Evolutionary conservation across 306 rosid genomes (phyloP).

Genomic region (Inga leiocalycina): DNA sequence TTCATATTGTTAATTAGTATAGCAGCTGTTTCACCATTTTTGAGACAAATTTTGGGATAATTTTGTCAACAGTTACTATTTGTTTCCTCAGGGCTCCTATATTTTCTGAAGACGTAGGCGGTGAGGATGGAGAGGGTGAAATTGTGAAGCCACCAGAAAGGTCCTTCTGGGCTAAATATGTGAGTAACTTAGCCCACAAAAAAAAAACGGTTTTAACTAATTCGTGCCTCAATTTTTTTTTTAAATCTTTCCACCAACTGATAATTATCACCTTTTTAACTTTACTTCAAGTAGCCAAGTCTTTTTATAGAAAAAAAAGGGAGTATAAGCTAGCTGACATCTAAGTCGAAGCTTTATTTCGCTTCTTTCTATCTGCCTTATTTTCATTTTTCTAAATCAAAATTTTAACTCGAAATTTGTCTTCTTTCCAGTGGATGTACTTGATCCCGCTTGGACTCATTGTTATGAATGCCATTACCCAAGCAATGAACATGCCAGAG

Average conservation of each 20-base stretch:
- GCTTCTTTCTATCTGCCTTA: neutral
- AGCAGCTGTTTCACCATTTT: constrained; percentile 20
- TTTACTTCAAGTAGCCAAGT: neutral
- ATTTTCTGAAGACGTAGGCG: constrained; percentile 80
- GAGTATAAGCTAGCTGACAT: constrained; percentile 11
- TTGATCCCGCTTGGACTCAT: constrained; percentile 92
- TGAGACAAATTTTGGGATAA: constrained; percentile 15
- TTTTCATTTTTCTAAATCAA: constrained; percentile 12
- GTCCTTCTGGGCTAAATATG: constrained; percentile 96
- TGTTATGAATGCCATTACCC: constrained; percentile 90
- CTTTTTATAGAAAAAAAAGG: neutral
- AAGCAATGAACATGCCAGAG: constrained; percentile 94
- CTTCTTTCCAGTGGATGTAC: constrained; percentile 87
- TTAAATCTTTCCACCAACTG: neutral
- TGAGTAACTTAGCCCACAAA: constrained; percentile 42
- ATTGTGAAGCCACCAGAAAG: constrained; percentile 66
- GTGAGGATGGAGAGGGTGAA: constrained; percentile 79
- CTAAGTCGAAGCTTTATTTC: neutral
- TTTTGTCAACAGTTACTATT: constrained; percentile 25
- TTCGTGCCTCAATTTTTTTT: neutral
- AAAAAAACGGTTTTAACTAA: neutral
- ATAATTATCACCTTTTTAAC: neutral
- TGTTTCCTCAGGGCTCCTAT: constrained; percentile 68
- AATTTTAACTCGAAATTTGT: constrained; percentile 17
- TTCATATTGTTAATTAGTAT: neutral